Conservation (phyloP, 768 basidiomycete genomes). For the Tricholoma terreum region DNA sequence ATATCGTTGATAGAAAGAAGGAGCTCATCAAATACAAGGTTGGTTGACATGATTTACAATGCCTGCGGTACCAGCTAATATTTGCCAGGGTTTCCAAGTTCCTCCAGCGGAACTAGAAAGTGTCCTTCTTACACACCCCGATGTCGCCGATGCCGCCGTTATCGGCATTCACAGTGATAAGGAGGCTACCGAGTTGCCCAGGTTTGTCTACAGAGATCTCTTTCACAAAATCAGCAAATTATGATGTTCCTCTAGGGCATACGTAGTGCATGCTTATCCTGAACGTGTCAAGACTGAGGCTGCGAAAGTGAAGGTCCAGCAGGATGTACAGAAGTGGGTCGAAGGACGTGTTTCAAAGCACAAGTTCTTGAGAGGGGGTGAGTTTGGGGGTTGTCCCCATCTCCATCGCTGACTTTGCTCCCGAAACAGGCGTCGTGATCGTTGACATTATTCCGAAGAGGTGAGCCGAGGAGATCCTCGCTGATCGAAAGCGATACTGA, state of each 20-base stretch:
- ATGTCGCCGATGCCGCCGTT: conserved; percentile 77
- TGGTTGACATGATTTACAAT: neutral
- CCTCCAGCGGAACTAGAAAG: conserved; percentile 86
- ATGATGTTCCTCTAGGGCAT: conserved; percentile 42
- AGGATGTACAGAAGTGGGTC: conserved; percentile 64
- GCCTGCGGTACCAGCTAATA: neutral
- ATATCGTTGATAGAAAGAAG: conserved; percentile 71
- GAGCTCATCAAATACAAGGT: conserved; percentile 79
- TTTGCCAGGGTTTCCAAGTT: conserved; percentile 72
- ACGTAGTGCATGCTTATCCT: conserved; percentile 53
- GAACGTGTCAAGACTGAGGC: conserved; percentile 29
- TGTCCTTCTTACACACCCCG: conserved; percentile 68
- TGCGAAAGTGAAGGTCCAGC: conserved; percentile 42
- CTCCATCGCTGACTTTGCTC: neutral
- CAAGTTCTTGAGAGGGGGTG: conserved; percentile 75
- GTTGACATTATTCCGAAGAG: conserved; percentile 69
- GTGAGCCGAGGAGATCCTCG: conserved; percentile 27
- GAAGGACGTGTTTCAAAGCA: conserved; percentile 66
- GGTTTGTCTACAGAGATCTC: conserved; percentile 34
- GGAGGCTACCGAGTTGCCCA: conserved; percentile 80
- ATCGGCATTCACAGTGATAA: conserved; percentile 66
- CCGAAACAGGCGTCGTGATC: conserved; percentile 57
- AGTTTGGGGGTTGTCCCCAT: conserved; percentile 1
- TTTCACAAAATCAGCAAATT: neutral
- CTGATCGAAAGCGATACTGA: neutral